Base-by-base conservation (phyloP, 2,329 filamentous ascomycete species). In the Trichoderma arundinaceum region DNA sequence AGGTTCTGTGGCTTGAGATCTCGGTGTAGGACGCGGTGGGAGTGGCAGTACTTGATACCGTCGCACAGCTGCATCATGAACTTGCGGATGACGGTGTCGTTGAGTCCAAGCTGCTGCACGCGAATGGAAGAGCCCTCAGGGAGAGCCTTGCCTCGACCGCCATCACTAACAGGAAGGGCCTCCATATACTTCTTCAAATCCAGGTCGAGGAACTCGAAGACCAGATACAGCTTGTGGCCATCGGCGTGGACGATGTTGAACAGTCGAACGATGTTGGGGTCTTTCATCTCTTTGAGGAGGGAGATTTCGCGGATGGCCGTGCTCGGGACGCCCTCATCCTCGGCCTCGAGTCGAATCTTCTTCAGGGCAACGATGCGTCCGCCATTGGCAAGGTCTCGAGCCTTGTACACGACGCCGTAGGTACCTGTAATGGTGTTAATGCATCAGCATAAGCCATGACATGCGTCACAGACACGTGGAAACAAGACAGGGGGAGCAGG, bases 171-270 rank as follows among this genome's bases (percentile, higher is more conserved):
- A 4, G 92, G 92, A 49, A 96, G 85, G 7, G 92, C 87, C 78
- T 97, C 93, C 92, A 97, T 97, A 79, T 96, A 97, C 79, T 96
- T 96, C 83, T 97, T 97, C 72, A 97, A 83, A 74, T 97, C 93
- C 66, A 94, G 84, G 74, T 96, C 93, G 71, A 97, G 89, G 79
- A 92, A 97, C 77, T 97, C 93, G 70, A 94, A 91, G 71, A 97
- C 93, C 54, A 97, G 90, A 79, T 96, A 97, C 58, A 97, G 87
- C 81, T 97, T 97, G 81, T 96, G 92, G 65, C 93, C 92, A 76
- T 97, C 94, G 74, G 93, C 92, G 78, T 97, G 93, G 60, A 97
- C 92, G 71, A 97, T 97, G 82, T 97, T 96, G 75, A 94, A 80
- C 49, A 97, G 87, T 69, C 88, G 88, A 67, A 97, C 91, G 73